phyloP scores from a whole-genome alignment of 176 grass and related monocot species.

The Aegilops longissima region DNA sequence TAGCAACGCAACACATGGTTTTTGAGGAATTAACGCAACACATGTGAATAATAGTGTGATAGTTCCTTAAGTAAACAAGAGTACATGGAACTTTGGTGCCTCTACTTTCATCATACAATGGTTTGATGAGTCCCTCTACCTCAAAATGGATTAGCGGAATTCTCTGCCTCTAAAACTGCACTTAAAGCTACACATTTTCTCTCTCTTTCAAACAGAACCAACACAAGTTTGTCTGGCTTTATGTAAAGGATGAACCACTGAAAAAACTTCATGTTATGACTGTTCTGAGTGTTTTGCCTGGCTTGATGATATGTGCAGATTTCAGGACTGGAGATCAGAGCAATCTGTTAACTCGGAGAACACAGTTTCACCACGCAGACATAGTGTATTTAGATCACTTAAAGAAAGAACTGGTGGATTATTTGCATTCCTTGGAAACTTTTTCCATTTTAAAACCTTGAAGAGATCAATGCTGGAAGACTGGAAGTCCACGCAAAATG shows the following conservation, averaged over 20 bases:
- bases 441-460: conserved; percentile 37
- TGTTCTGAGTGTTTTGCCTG: conserved; percentile 22
- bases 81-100: not conserved
- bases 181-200: not conserved
- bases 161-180: not conserved
- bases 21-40: not conserved
- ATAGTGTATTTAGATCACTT: conserved; percentile 42
- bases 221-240: not conserved
- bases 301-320: conserved; percentile 49
- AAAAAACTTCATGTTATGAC: not conserved
- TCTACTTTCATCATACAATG: conserved; percentile 10
- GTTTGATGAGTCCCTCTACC: not conserved
- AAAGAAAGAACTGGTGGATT: conserved; percentile 38
- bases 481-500: conserved; percentile 32
- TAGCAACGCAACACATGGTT: not conserved
- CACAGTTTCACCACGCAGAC: conserved; percentile 34
- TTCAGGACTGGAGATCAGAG: conserved; percentile 75
- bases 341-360: conserved; percentile 67
- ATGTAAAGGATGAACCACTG: not conserved
- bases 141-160: not conserved
- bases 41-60: not conserved
- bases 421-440: conserved; percentile 56
- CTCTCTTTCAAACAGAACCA: not conserved
- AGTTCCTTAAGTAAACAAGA: not conserved
- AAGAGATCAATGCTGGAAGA: conserved; percentile 44